phyloP scores from a whole-genome alignment of 169 alveolate genomes.

The Eimeria maxima region DNA sequence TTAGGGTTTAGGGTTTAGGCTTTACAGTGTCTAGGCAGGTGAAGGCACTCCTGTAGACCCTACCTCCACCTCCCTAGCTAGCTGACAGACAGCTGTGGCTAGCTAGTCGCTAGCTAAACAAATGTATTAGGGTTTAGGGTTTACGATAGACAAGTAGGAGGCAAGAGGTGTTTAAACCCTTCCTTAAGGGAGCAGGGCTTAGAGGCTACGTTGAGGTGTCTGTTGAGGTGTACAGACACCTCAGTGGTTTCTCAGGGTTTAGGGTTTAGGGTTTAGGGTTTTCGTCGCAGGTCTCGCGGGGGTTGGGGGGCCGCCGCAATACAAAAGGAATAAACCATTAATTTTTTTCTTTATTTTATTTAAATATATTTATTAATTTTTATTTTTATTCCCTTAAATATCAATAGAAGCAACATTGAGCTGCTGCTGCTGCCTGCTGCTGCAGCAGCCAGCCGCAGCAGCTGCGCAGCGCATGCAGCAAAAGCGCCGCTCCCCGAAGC shows the following conservation, averaged over 20 bases:
- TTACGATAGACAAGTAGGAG: neutral
- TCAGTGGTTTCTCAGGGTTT: neutral
- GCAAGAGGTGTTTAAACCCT: neutral
- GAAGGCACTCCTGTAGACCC: too few relatives aligned
- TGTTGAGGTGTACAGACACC: constrained; percentile 27
- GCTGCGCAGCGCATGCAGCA: constrained; percentile 14
- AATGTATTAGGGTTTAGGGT: too few relatives aligned
- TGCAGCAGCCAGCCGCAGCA: neutral
- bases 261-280: constrained; percentile 49
- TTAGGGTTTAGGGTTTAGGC: neutral
- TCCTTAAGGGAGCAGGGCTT: neutral
- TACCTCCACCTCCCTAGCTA: too few relatives aligned
- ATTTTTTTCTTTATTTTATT: constrained; percentile 89
- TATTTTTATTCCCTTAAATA: constrained; percentile 89
- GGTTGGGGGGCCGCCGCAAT: constrained; percentile 83
- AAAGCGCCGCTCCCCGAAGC: constrained; percentile 13
- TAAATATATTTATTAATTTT: constrained; percentile 92
- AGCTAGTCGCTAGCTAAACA: too few relatives aligned
- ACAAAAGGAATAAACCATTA: constrained; percentile 91
- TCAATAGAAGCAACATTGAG: neutral
- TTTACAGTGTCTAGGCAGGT: neutral
- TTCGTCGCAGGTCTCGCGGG: neutral
- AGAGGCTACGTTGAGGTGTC: neutral
- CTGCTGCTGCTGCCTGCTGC: neutral
- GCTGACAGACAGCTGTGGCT: too few relatives aligned